Percentiles rank a stretch among this genome's conserved stretches.
Conservation (phyloP, 192 early-diverging fungal genomes). For the Backusella tarrabulga region DNA sequence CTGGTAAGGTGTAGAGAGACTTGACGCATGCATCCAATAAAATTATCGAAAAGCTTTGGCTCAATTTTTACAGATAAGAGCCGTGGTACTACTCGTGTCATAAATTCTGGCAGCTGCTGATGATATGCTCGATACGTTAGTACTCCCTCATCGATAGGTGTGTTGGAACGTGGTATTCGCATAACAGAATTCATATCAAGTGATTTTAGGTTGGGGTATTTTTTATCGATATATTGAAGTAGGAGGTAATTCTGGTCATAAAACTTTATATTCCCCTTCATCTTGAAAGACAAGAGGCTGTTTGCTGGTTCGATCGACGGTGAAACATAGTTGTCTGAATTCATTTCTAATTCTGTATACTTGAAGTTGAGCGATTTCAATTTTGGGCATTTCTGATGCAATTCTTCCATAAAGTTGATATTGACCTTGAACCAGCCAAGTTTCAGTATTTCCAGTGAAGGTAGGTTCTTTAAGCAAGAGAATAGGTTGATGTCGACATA, state of each 20-base stretch:
- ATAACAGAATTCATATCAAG: background rate
- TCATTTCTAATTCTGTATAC: background rate
- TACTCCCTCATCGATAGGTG: background rate
- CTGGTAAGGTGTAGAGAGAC: background rate
- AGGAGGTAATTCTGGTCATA: background rate
- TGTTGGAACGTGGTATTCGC: slow-evolving; percentile 2
- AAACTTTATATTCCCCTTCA: background rate
- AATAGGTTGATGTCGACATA: background rate
- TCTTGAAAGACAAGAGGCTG: background rate
- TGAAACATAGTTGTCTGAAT: background rate
- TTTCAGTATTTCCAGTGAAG: background rate
- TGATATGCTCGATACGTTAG: background rate
- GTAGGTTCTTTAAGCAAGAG: background rate
- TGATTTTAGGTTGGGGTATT: slow-evolving; percentile 2
- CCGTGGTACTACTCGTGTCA: background rate
- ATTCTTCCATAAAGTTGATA: background rate
- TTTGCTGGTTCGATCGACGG: background rate
- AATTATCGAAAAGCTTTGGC: background rate
- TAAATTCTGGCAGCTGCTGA: background rate
- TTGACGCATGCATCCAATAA: background rate
- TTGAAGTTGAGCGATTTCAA: background rate
- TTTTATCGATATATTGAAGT: background rate
- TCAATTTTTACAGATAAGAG: background rate
- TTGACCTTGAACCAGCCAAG: slow-evolving; percentile 7
- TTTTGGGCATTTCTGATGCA: background rate